Conservation (phyloP, 169 alveolate genomes). For the Pseudocohnilembus persalinus region DNA sequence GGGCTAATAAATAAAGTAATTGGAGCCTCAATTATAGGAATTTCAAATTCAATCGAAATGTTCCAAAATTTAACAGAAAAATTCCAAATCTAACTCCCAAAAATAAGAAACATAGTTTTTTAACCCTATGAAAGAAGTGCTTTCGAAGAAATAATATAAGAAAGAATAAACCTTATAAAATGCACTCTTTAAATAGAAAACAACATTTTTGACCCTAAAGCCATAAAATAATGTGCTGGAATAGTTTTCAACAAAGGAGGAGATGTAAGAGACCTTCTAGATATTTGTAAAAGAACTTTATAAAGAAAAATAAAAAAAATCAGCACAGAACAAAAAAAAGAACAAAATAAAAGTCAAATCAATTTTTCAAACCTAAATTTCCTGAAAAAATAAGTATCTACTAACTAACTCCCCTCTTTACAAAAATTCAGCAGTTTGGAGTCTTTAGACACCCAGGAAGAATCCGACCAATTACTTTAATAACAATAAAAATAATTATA, state of each 20-base stretch:
- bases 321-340: background rate
- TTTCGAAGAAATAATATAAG: background rate
- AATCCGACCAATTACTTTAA: no score
- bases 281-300: background rate
- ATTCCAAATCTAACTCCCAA: background rate
- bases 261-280: background rate
- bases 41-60: background rate
- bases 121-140: background rate
- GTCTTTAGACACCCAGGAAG: no score
- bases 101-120: background rate
- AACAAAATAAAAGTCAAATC: background rate
- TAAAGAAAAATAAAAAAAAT: no score
- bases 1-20: background rate
- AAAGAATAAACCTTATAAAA: background rate
- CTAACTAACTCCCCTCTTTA: background rate
- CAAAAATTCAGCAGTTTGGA: no score
- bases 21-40: background rate
- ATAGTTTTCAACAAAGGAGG: background rate
- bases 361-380: background rate
- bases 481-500: no score
- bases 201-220: background rate
- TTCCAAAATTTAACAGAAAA: background rate
- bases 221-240: background rate
- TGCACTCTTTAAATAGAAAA: background rate
- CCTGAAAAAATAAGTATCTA: no score